Evolutionary conservation across 768 basidiomycete genomes (phyloP), one percentile per base, ranked within the genome.

Genomic region (Leucosporidium yakuticum): DNA sequence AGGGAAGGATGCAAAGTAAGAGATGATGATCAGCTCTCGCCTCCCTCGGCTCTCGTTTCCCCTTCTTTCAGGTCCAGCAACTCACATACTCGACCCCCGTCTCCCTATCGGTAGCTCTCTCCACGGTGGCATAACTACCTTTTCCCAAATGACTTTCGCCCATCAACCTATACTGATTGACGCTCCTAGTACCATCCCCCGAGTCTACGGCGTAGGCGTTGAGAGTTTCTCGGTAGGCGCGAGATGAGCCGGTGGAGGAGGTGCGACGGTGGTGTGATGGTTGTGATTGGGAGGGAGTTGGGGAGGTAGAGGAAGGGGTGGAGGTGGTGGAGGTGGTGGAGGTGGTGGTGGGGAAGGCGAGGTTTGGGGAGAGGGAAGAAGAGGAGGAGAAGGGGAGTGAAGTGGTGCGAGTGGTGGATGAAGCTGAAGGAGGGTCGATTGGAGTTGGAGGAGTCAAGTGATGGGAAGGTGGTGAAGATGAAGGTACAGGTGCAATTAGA

Each of bases 161-260:
- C 60, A 5, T 21, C 1, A 73, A 58, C 2, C 60, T 44, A 60
- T 73, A 73, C 56, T 73, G 71, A 49, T 73, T 73, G 23, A 73
- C 71, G 25, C 62, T 64, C 23, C 66, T 23, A 20, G 58, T 55
- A 21, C 71, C 71, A 23, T 69, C 63, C 11, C 44, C 50, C 21
- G 34, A 63, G 39, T 69, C 71, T 11, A 60, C 63, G 2, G 65
- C 57, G 29, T 65, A 73, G n/a, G 71, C 71, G 49, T 73, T 73
- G 31, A 73, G 56, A 15, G 71, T 73, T 49, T 73, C 71, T 15
- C 64, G 50, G 68, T 67, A 73, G 17, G 56, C 55, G 25, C 68
- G 54, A 25, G 48, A 60, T 19, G 27, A 29, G 12, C 60, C 61
- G 25, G 62, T 60, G 25, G 68, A 69, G 20, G 67, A 66, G 17